phyloP scores from a whole-genome alignment of 129 eudicot species.

The Pulicaria dysenterica region DNA sequence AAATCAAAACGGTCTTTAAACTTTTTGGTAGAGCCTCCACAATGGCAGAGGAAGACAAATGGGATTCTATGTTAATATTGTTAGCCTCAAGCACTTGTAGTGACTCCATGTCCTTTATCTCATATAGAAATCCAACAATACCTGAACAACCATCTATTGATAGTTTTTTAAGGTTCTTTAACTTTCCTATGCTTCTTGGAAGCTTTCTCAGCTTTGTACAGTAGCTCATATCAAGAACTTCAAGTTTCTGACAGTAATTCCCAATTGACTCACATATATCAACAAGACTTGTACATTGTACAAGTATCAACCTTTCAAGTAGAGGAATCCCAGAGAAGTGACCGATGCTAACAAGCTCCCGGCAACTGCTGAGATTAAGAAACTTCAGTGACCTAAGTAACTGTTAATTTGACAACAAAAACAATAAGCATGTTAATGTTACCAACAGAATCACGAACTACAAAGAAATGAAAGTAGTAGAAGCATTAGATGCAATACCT shows the following conservation, averaged over 20 bases:
- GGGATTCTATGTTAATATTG: neutral
- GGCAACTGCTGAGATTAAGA: constrained; percentile 22
- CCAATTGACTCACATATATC: constrained; percentile 25
- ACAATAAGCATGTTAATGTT: neutral
- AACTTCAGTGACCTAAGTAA: constrained; percentile 30
- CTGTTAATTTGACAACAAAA: constrained; percentile 1
- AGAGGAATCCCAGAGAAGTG: constrained; percentile 27
- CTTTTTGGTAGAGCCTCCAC: neutral
- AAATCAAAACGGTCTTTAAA: neutral
- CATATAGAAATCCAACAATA: neutral
- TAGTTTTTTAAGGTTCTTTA: constrained; percentile 1
- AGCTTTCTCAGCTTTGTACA: constrained; percentile 18
- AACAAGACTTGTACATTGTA: constrained; percentile 15
- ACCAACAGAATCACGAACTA: neutral
- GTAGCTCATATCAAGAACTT: constrained; percentile 13
- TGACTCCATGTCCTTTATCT: constrained; percentile 1
- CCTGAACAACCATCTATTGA: constrained; percentile 9
- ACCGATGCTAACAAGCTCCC: constrained; percentile 22
- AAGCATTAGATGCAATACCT: constrained; percentile 4
- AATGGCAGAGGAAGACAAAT: neutral
- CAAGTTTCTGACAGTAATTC: neutral
- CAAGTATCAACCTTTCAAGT: constrained; percentile 21
- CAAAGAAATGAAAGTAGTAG: neutral
- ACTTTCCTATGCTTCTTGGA: constrained; percentile 24
- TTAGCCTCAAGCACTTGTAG: constrained; percentile 5